Base-by-base conservation (phyloP, 192 early-diverging fungal genomes). In the Cladochytrium replicatum region DNA sequence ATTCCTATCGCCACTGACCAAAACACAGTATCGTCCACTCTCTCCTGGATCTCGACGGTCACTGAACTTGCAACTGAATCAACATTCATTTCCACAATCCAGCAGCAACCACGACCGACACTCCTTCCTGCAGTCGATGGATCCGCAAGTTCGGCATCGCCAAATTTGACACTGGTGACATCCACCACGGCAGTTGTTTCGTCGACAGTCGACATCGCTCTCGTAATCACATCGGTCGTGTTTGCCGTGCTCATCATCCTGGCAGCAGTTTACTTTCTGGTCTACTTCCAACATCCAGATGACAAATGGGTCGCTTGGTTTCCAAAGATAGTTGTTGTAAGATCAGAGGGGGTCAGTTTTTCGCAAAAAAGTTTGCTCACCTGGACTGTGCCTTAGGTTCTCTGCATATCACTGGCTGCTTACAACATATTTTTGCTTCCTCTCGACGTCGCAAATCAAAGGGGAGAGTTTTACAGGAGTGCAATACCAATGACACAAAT, bases 291-390 rank as follows among this genome's bases (percentile, higher is more conserved):
- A 51, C 78, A 81, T 48, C 78, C 78, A 7, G 60, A 77, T 48
- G 78, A 81, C 58, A 78, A 75, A 49, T 77, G 73, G 72, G 69
- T 75, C 2, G 78, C 78, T 22, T 81, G 78, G 78, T 67, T 80
- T 37, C 78, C 78, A 17, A 81, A 81, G 57, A 41, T 73, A 25
- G 68, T 81, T 13, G 78, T 80, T 32, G 78, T 81, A 54, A 25
- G 59, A 60, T 17, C 29, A 24, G 23, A 13, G 26, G 28, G 24
- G 24, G 50, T 23, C 21, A 21, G 24, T 13, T 21, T 8, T 40
- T 27, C 41, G 29, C 50, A 52, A 52, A 22, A 4, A 13, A 43
- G 13, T 2, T 30, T 27, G 6, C 37, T 4, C 52, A 26, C 54
- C 11, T 1, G 2, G 39, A 26, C 19, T 1, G 44, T 26, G 4